Evolutionary conservation across 129 eudicot genomes (phyloP), one percentile per base, ranked within the genome.

Genomic region (Pseudognaphalium luteoalbum): DNA sequence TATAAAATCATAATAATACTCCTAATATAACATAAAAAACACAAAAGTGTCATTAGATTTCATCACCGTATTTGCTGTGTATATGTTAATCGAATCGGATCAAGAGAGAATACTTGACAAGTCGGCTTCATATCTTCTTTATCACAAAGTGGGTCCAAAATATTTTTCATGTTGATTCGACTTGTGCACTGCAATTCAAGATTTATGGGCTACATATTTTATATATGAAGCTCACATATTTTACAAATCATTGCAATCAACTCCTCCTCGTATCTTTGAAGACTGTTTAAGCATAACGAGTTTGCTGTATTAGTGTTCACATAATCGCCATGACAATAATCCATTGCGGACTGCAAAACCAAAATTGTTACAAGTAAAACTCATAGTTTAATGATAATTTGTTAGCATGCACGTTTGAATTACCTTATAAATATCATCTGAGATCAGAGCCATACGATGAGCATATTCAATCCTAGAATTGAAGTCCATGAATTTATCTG

Each of bases 381-480:
- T 61, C n/a, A 11, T 61, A 3, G 6, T 21, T 0, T n/a, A 61
- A 10, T 61, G 22, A 21, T 25, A 7, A 8, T 21, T 14, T 61
- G 66, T 14, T 21, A 61, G 6, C 16, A 21, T 28, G 6, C 16
- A 7, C 11, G 14, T 7, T 61, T 4, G 60, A 66, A 11, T 52
- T 60, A 77, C 81, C 81, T 58, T 64, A 57, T 77, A 39, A 59
- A 79, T 74, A 21, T 64, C 78, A 63, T 72, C 66, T 3, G 83
- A 79, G 29, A 79, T 44, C 16, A 79, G 73, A 63, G 78, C 77
- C 72, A 64, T 52, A 28, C 78, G 72, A 35, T 79, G 72, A 51
- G 83, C 78, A 51, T 30, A 79, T 54, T 44, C 63, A 63, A 61
- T 14, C 42, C 66, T 68, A 22, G 76, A 69, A 70, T 77, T 77